Percentiles rank a stretch among this genome's conserved stretches.
These are phyloP conservation scores for Coprinopsis sp. DNA, from an alignment of 768 basidiomycete species.

Conservation along the genomic window DNA sequence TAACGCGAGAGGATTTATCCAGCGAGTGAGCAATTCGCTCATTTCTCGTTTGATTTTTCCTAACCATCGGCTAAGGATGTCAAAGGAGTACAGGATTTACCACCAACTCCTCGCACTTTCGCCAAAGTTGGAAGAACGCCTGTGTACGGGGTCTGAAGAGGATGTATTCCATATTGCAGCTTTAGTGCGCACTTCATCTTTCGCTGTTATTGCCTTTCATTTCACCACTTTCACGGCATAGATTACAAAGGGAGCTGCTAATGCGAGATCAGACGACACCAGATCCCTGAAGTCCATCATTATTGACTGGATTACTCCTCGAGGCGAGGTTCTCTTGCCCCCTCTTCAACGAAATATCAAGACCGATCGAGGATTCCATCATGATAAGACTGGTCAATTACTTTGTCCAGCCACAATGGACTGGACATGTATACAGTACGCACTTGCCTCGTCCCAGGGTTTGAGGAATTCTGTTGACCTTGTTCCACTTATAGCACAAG, in stretches of 20 bases:
- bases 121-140: conserved; percentile 12
- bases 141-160: conserved; percentile 12
- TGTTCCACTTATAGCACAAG: no score
- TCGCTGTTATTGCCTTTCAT: no score
- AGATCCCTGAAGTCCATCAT: conserved; percentile 1
- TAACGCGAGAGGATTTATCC: conserved; percentile 2
- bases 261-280: conserved; percentile 9
- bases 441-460: not conserved
- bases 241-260: conserved; percentile 14
- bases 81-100: conserved; percentile 16
- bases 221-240: conserved; percentile 4
- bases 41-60: not conserved
- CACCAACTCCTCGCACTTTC: conserved; percentile 11
- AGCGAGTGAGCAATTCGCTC: not conserved
- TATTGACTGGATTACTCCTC: conserved; percentile 16
- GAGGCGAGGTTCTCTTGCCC: conserved; percentile 7
- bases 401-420: conserved; percentile 13
- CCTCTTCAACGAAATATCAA: conserved; percentile 10
- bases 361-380: conserved; percentile 10
- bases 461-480: not conserved
- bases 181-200: conserved; percentile 7
- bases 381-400: conserved; percentile 13
- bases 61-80: not conserved
- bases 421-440: conserved; percentile 11
- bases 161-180: conserved; percentile 14